These are phyloP conservation scores for Agaricales sp. DNA, from an alignment of 1,284 basidiomycete species.

Conservation along the genomic window DNA sequence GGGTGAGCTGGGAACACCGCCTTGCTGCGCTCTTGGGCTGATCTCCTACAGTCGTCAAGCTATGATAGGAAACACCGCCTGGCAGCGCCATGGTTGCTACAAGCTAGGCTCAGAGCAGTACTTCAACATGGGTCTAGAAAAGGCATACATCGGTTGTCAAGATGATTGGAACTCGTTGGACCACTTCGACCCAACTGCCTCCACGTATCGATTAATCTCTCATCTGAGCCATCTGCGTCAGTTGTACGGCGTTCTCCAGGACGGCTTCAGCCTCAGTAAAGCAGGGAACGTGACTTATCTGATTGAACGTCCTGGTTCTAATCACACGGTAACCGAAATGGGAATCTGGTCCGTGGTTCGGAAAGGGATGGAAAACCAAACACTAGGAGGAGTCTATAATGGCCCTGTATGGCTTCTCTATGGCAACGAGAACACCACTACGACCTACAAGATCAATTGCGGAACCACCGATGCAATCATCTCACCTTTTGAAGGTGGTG, in stretches of 20 bases:
- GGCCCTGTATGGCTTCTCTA: conserved; percentile 76
- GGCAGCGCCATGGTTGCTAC: conserved; percentile 91
- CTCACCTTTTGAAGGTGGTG: conserved; percentile 58
- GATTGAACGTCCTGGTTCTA: conserved; percentile 77
- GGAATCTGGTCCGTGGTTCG: conserved; percentile 79
- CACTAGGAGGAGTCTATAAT: conserved; percentile 42
- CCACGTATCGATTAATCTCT: conserved; percentile 60
- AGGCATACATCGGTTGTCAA: conserved; percentile 67
- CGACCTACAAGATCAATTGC: conserved; percentile 57
- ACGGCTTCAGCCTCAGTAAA: conserved; percentile 74
- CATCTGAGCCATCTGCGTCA: conserved; percentile 66
- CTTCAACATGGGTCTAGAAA: conserved; percentile 81
- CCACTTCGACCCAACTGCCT: conserved; percentile 84
- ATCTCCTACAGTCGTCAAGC: conserved; percentile 64
- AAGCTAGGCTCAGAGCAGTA: conserved; percentile 81
- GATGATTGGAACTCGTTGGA: conserved; percentile 87
- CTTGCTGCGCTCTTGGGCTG: not conserved
- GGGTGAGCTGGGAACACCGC: conserved; percentile 36
- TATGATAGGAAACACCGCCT: conserved; percentile 76
- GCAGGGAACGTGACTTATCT: conserved; percentile 74
- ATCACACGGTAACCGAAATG: conserved; percentile 69
- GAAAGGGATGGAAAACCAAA: conserved; percentile 47
- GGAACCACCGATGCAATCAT: conserved; percentile 45
- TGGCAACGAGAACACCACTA: conserved; percentile 74
- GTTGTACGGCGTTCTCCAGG: conserved; percentile 66